Base-by-base conservation (phyloP, 495 filamentous ascomycete species). In the Penicillium paxilli region DNA sequence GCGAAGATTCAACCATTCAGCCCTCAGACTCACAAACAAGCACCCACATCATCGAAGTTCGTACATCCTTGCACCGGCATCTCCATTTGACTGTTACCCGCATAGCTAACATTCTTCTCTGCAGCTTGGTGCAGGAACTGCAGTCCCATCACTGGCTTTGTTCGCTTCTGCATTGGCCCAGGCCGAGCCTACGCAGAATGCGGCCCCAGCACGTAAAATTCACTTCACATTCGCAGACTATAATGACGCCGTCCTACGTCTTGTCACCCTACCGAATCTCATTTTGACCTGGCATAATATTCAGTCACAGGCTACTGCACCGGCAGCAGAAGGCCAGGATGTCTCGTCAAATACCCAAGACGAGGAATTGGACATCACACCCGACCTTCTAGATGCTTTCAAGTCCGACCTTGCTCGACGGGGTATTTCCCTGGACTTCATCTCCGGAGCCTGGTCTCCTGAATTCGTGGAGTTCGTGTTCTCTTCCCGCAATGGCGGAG, bases 61-160 rank as follows among this genome's bases (percentile, higher is more conserved):
- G 80, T 69, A 44, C 19, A 20, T 24, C 24, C 17, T 4, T 28
- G 25, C 22, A 26, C 21, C 11, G 23, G 11, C 10, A 14, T 46
- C n/a, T 46, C 6, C n/a, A 4, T 23, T 23, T 23, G 17, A 40
- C 35, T 1, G 35, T 49, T 9, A 40, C 44, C 7, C 42, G 5
- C 16, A 28, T 10, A n/a, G 21, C 32, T 49, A 38, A 45, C 2
- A 19, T 42, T 22, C 4, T 22, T 16, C 47, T 25, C 10, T 41
- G 47, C 54, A 96, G 90, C 83, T 96, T 26, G 94, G 94, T 16
- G 91, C 91, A 61, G 94, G 94, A 49, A 96, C 93, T 38, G 92
- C 91, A 4, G 73, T 98, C 21, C 94, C 94, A 23, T 88, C 83
- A 6, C 75, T 95, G 22, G 81, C 87, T 4, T 70, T 97, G 6